A percentile compares a stretch with the other conserved stretches of the same genome.
Conservation (phyloP, 2,329 filamentous ascomycete species). For the Verticillium isaacii region DNA sequence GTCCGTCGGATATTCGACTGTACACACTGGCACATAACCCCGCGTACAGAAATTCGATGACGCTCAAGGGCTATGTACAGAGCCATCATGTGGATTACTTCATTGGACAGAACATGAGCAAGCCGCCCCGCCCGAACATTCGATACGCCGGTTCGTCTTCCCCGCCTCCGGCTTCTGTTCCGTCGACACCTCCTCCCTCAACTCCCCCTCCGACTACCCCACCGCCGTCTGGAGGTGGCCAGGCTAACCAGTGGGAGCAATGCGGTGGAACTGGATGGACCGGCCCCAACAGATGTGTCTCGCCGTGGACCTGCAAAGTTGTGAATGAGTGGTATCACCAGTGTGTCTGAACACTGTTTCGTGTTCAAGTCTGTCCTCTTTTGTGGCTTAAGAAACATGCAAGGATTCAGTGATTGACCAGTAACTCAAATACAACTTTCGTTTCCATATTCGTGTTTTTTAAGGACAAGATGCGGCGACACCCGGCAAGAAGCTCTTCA, state of each 20-base stretch:
- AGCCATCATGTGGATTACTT: conserved; percentile 17
- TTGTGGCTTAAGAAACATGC: too few relatives aligned
- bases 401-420: too few relatives aligned
- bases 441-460: background rate
- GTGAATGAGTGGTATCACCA: conserved; percentile 17
- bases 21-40: conserved; percentile 19
- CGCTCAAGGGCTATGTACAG: conserved; percentile 18
- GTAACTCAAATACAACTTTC: background rate
- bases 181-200: background rate
- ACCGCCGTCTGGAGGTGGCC: background rate
- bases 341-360: conserved; percentile 6
- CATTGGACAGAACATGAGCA: conserved; percentile 13
- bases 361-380: background rate
- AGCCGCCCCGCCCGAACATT: conserved; percentile 9
- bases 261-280: conserved; percentile 16
- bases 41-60: conserved; percentile 18
- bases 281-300: conserved; percentile 15
- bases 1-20: conserved; percentile 12
- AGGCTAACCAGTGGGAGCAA: conserved; percentile 11
- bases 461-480: background rate
- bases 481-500: too few relatives aligned
- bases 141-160: conserved; percentile 1
- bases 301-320: conserved; percentile 11
- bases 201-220: background rate
- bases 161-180: background rate